phyloP scores from a whole-genome alignment of 1,284 basidiomycete genomes.

The Grifola frondosa region DNA sequence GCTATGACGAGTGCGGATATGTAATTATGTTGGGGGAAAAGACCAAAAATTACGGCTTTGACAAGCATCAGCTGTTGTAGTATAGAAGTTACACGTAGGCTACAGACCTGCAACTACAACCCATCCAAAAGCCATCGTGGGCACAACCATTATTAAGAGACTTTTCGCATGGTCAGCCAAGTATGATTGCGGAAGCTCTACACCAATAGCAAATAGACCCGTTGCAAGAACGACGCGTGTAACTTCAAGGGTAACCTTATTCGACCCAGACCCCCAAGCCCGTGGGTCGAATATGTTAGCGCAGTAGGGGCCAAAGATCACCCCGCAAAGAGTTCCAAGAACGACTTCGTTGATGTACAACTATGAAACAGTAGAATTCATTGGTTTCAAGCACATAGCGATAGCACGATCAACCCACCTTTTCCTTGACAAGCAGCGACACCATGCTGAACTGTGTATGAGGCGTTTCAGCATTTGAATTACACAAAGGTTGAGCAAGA shows the following conservation, averaged over 20 bases:
- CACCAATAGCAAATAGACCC: constrained; percentile 72
- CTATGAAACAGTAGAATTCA: constrained; percentile 30
- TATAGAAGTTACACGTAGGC: constrained; percentile 16
- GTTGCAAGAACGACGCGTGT: constrained; percentile 70
- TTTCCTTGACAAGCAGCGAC: constrained; percentile 82
- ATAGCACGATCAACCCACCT: constrained; percentile 35
- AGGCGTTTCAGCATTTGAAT: constrained; percentile 4
- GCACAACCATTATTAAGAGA: constrained; percentile 65
- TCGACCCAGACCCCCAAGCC: constrained; percentile 60
- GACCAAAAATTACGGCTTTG: constrained; percentile 44
- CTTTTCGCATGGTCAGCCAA: constrained; percentile 61
- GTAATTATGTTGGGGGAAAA: constrained; percentile 72
- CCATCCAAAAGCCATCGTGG: constrained; percentile 82
- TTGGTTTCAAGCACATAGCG: neutral
- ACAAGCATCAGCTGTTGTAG: neutral
- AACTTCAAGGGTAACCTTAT: constrained; percentile 76
- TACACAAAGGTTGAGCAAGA: neutral
- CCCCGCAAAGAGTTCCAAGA: constrained; percentile 80
- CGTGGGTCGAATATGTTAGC: constrained; percentile 80
- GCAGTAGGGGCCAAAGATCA: constrained; percentile 73
- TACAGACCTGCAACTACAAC: constrained; percentile 64
- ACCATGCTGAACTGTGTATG: constrained; percentile 71
- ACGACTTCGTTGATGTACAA: constrained; percentile 93
- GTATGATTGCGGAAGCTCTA: constrained; percentile 69
- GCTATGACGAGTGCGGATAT: constrained; percentile 83